Evolutionary conservation across 1,139 yeast species (phyloP).

Genomic region (Yamadazyma dendronema): DNA sequence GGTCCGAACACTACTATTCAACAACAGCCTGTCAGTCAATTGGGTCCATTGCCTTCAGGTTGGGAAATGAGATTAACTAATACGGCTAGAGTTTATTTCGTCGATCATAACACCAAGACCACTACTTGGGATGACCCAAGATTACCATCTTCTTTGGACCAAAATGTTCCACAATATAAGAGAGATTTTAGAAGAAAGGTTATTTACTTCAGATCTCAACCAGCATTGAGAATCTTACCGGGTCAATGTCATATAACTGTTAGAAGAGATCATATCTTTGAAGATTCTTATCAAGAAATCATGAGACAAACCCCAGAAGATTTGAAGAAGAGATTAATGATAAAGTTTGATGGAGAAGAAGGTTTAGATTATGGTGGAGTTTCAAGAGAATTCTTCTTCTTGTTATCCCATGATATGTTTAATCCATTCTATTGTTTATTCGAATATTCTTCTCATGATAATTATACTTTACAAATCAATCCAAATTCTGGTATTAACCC

Average conservation of each 20-base stretch:
- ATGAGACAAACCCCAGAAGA: slow-evolving; percentile 99
- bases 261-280: slow-evolving; percentile 93
- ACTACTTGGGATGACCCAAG: slow-evolving; percentile 99
- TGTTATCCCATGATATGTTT: slow-evolving; percentile 96
- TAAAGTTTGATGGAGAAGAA: slow-evolving; percentile 98
- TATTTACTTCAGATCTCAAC: slow-evolving; percentile 96
- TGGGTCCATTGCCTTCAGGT: slow-evolving; percentile 97
- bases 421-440: slow-evolving; percentile 96
- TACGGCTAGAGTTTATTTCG: slow-evolving; percentile 97
- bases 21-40: slow-evolving; percentile 97
- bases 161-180: slow-evolving; percentile 97
- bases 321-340: slow-evolving; percentile 94
- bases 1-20: slow-evolving; percentile 89
- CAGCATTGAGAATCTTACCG: slow-evolving; percentile 92
- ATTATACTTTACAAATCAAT: slow-evolving; percentile 94
- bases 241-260: slow-evolving; percentile 99
- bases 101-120: slow-evolving; percentile 97
- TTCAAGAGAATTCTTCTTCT: slow-evolving; percentile 93
- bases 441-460: slow-evolving; percentile 97
- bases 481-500: slow-evolving; percentile 98
- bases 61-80: slow-evolving; percentile 99
- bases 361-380: slow-evolving; percentile 99
- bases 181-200: slow-evolving; percentile 98
- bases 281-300: slow-evolving; percentile 95
- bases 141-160: slow-evolving; percentile 93